Conservation (phyloP, 2,329 filamentous ascomycete genomes). For the Dothiorella sarmentorum region DNA sequence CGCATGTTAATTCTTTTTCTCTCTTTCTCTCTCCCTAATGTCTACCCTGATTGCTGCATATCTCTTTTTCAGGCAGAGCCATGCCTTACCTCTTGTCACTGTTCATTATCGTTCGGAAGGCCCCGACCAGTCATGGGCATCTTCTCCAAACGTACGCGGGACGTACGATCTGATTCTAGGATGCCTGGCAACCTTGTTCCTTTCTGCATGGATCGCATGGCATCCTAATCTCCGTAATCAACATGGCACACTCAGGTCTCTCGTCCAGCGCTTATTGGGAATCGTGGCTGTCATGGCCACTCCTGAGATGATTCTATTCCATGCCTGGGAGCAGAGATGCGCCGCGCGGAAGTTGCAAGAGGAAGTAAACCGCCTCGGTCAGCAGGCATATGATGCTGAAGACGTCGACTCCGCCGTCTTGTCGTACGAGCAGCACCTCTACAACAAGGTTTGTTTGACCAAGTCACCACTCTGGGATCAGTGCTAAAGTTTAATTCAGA, state of each 20-base stretch:
- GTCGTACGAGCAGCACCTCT: background rate
- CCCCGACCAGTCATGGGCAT: conserved; percentile 19
- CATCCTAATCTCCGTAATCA: conserved; percentile 25
- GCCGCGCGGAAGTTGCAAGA: conserved; percentile 16
- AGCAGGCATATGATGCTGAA: background rate
- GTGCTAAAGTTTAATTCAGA: background rate
- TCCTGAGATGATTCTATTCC: conserved; percentile 26
- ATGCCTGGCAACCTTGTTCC: conserved; percentile 25
- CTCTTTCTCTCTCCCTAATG: background rate
- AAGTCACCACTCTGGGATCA: too few relatives aligned
- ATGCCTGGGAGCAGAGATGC: conserved; percentile 28
- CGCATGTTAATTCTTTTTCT: background rate
- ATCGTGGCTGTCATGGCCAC: conserved; percentile 24
- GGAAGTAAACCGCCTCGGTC: conserved; percentile 16
- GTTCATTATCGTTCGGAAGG: background rate
- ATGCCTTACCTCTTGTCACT: background rate
- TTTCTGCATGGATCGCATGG: conserved; percentile 29
- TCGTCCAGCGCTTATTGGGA: conserved; percentile 21
- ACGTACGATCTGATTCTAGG: conserved; percentile 26
- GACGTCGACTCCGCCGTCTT: background rate
- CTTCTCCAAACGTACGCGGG: conserved; percentile 23
- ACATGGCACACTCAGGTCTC: background rate
- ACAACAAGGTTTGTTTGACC: background rate
- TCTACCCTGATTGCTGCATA: conserved; percentile 1
- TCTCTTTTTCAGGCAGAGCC: background rate